These are phyloP conservation scores for Fomitopsis palustris DNA, from an alignment of 1,284 basidiomycete genomes.

Conservation along the genomic window DNA sequence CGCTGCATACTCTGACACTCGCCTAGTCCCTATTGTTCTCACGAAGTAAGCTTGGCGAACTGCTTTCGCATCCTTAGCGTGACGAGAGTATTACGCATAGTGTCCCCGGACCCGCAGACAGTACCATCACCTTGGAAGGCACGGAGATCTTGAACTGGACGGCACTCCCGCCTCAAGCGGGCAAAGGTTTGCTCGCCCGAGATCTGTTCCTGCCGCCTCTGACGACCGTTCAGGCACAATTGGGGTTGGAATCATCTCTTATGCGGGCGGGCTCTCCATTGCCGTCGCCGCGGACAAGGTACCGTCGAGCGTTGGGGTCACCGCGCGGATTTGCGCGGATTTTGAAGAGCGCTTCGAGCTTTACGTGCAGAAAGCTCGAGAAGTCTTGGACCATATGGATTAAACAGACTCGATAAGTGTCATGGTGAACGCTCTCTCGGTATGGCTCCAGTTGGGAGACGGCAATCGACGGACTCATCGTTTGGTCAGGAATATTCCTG, in stretches of 20 bases:
- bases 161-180: slow-evolving; percentile 28
- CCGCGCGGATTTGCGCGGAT: slow-evolving; percentile 20
- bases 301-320: slow-evolving; percentile 18
- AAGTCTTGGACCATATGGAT: slow-evolving; percentile 21
- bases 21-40: slow-evolving; percentile 20
- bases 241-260: slow-evolving; percentile 29
- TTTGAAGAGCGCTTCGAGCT: slow-evolving; percentile 24
- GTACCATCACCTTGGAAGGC: slow-evolving; percentile 22
- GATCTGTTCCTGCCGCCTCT: too few relatives aligned
- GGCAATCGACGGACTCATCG: too few relatives aligned
- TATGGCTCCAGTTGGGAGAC: too few relatives aligned
- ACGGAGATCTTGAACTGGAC: slow-evolving; percentile 26
- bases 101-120: slow-evolving; percentile 27
- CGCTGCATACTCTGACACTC: neutral
- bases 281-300: slow-evolving; percentile 24
- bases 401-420: neutral
- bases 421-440: too few relatives aligned
- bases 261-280: slow-evolving; percentile 25
- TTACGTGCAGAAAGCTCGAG: slow-evolving; percentile 22
- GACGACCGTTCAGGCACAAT: slow-evolving; percentile 16
- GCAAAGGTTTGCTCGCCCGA: slow-evolving; percentile 17
- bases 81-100: slow-evolving; percentile 8
- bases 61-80: neutral
- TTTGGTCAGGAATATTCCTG: too few relatives aligned
- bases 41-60: slow-evolving; percentile 17